These are phyloP conservation scores for Magnolia officinalis DNA, from an alignment of 164 flowering plant genomes.

Conservation along the genomic window DNA sequence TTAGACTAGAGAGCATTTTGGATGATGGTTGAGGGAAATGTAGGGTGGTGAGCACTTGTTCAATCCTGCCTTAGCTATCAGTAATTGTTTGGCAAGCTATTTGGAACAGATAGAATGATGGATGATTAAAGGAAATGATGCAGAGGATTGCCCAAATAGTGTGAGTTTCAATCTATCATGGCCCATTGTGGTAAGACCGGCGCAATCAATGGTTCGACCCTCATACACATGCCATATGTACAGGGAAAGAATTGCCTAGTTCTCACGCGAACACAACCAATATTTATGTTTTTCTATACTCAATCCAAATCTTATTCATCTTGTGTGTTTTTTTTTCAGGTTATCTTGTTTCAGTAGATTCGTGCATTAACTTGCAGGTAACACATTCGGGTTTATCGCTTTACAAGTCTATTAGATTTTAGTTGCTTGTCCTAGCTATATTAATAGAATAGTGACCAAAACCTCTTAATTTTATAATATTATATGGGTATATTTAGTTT, in stretches of 20 bases:
- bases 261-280: not conserved
- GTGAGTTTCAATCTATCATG: not conserved
- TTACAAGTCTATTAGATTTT: not conserved
- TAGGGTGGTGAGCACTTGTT: not conserved
- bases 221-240: no score
- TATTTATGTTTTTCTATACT: not conserved
- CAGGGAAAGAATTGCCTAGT: not conserved
- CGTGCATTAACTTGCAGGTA: slow-evolving; percentile 68
- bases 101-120: no score
- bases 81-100: not conserved
- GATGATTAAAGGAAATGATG: not conserved
- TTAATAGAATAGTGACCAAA: no score
- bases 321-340: slow-evolving; percentile 35
- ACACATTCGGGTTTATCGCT: not conserved
- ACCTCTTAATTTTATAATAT: no score
- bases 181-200: not conserved
- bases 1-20: not conserved
- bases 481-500: no score
- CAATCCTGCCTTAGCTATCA: not conserved
- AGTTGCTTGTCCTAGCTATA: not conserved
- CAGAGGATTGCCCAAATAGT: no score
- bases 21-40: not conserved
- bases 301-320: not conserved
- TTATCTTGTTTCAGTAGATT: slow-evolving; percentile 84
- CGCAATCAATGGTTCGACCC: not conserved